Conservation (phyloP, 2,329 filamentous ascomycete species). For the Eutypella sp. region DNA sequence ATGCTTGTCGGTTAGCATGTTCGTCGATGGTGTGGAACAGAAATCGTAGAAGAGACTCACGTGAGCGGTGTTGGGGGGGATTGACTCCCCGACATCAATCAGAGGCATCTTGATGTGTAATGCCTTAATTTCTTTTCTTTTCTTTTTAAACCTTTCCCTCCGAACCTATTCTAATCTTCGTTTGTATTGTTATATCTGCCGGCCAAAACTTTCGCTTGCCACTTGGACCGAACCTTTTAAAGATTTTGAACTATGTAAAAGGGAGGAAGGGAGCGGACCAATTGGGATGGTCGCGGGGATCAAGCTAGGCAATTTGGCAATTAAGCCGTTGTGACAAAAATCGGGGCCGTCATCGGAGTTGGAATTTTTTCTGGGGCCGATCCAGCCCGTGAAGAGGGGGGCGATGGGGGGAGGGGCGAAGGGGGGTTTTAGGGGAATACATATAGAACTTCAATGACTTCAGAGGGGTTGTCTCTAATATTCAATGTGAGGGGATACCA, state of each 20-base stretch:
- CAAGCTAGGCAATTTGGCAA: too few relatives aligned
- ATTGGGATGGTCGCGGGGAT: background rate
- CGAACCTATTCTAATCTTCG: background rate
- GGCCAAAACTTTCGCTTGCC: too few relatives aligned
- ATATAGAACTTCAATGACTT: too few relatives aligned
- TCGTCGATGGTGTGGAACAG: background rate
- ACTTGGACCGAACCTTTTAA: too few relatives aligned
- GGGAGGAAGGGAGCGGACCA: background rate
- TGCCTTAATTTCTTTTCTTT: background rate
- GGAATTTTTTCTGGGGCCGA: constrained; percentile 9
- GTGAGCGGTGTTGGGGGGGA: constrained; percentile 74
- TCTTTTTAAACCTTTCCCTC: background rate
- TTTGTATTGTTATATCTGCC: too few relatives aligned
- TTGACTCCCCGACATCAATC: constrained; percentile 61
- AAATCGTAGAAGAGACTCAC: constrained; percentile 42
- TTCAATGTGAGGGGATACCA: too few relatives aligned
- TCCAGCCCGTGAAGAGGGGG: too few relatives aligned
- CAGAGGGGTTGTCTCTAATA: too few relatives aligned
- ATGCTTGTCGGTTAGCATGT: background rate
- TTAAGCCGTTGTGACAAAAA: background rate
- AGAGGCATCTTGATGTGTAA: constrained; percentile 35
- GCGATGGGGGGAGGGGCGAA: too few relatives aligned
- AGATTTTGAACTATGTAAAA: too few relatives aligned
- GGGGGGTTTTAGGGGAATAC: too few relatives aligned
- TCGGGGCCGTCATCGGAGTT: constrained; percentile 22